These are phyloP conservation scores for Isatis lusitanica DNA, from an alignment of 441 rosid species.

Conservation along the genomic window DNA sequence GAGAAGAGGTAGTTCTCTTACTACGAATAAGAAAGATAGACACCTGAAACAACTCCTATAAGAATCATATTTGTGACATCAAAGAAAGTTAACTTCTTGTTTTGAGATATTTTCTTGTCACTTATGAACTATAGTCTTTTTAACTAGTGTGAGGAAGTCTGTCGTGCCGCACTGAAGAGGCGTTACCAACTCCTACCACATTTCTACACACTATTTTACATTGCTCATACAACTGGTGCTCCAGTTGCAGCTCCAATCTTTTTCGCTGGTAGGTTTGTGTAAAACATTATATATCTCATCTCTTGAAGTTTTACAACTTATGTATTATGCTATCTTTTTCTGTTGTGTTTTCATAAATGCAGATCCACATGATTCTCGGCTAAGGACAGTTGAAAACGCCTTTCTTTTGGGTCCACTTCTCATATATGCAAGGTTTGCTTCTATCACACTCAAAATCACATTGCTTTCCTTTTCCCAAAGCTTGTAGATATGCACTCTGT, in stretches of 20 bases:
- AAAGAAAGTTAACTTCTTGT: neutral
- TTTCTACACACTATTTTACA: constrained; percentile 83
- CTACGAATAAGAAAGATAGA: neutral
- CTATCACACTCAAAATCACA: neutral
- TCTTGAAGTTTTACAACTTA: constrained; percentile 26
- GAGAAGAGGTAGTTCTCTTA: constrained; percentile 67
- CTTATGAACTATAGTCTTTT: neutral
- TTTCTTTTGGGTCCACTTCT: constrained; percentile 90
- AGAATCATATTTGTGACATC: neutral
- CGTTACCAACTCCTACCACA: constrained; percentile 89
- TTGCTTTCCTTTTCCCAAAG: neutral
- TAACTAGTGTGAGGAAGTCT: constrained; percentile 88
- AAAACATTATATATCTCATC: neutral
- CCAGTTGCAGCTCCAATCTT: constrained; percentile 84
- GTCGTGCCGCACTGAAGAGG: constrained; percentile 88
- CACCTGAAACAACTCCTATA: neutral
- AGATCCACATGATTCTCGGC: constrained; percentile 73
- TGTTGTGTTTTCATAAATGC: constrained; percentile 35
- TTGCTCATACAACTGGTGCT: constrained; percentile 78
- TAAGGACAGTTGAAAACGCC: constrained; percentile 74
- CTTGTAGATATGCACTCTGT: neutral
- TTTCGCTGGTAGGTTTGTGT: constrained; percentile 64
- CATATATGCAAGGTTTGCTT: constrained; percentile 63
- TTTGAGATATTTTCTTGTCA: neutral
- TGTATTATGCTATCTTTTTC: constrained; percentile 4